These are phyloP conservation scores for Oryza glumipatula DNA, from an alignment of 176 grass and related monocot species.

Conservation along the genomic window DNA sequence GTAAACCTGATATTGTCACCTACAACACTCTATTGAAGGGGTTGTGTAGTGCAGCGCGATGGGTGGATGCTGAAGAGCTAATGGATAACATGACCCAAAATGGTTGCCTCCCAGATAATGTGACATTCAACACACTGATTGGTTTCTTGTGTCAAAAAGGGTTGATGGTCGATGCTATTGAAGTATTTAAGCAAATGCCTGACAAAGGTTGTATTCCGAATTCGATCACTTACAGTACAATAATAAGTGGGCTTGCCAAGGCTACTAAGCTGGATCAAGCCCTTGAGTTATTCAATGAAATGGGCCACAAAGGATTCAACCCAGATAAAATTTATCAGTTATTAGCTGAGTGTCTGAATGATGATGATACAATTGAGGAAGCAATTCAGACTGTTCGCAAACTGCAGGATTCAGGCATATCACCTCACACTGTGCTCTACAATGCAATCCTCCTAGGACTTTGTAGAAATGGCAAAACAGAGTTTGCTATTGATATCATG, in stretches of 20 bases:
- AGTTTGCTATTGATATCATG: slow-evolving; percentile 65
- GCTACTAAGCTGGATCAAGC: slow-evolving; percentile 46
- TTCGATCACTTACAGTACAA: slow-evolving; percentile 59
- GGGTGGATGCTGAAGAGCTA: slow-evolving; percentile 35
- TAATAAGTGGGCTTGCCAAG: slow-evolving; percentile 59
- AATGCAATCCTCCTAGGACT: slow-evolving; percentile 58
- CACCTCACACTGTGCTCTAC: slow-evolving; percentile 52
- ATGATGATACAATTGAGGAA: slow-evolving; percentile 54
- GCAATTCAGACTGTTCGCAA: slow-evolving; percentile 50
- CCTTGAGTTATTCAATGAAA: slow-evolving; percentile 71
- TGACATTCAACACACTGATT: slow-evolving; percentile 62
- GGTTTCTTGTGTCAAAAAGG: slow-evolving; percentile 62
- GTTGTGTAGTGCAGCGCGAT: slow-evolving; percentile 39
- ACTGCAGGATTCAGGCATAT: slow-evolving; percentile 54
- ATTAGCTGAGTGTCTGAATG: slow-evolving; percentile 49
- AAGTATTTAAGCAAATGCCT: slow-evolving; percentile 63
- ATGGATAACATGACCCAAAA: slow-evolving; percentile 36
- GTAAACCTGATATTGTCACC: slow-evolving; percentile 62
- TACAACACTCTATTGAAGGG: slow-evolving; percentile 70
- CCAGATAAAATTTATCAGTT: slow-evolving; percentile 61
- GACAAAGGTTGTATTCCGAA: slow-evolving; percentile 59
- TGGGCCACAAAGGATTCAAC: slow-evolving; percentile 61
- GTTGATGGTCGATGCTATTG: slow-evolving; percentile 38
- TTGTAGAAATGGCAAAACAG: slow-evolving; percentile 62
- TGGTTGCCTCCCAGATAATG: slow-evolving; percentile 42